These are phyloP conservation scores for Arthrobotrys pseudoclavata DNA, from an alignment of 2,329 filamentous ascomycete genomes.

Conservation along the genomic window DNA sequence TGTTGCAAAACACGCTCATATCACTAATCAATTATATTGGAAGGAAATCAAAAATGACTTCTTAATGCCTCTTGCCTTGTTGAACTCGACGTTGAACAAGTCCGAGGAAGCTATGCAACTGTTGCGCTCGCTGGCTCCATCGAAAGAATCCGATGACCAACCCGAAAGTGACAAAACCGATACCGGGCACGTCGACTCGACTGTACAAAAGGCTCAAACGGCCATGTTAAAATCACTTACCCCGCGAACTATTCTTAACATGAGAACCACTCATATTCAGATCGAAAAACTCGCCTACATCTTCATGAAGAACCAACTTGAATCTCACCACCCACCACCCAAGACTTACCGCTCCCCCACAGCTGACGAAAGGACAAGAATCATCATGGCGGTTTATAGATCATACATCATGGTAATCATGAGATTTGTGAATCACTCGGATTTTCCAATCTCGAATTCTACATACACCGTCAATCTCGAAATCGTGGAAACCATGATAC, in stretches of 20 bases:
- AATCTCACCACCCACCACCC: conserved; percentile 12
- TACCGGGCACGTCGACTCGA: neutral
- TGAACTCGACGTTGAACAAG: conserved; percentile 17
- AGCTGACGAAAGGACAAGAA: conserved; percentile 11
- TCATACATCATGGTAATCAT: neutral
- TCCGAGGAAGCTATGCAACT: conserved; percentile 5
- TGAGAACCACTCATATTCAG: conserved; percentile 17
- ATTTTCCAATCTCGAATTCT: neutral
- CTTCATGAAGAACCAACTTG: conserved; percentile 20
- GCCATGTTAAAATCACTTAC: neutral
- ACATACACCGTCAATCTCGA: neutral
- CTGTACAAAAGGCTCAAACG: neutral
- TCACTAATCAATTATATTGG: conserved; percentile 25
- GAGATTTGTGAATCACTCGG: neutral
- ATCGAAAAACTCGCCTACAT: conserved; percentile 27
- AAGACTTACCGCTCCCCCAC: conserved; percentile 4
- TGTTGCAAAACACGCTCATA: neutral
- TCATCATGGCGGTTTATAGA: conserved; percentile 39
- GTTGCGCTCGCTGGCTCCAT: neutral
- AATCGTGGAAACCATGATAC: neutral
- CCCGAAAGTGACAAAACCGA: neutral
- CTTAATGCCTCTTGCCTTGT: neutral
- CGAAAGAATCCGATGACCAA: neutral
- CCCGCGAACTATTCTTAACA: neutral
- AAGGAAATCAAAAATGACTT: conserved; percentile 32